Conservation (phyloP, 2,329 filamentous ascomycete genomes). For the Pestalotiopsis sp. region DNA sequence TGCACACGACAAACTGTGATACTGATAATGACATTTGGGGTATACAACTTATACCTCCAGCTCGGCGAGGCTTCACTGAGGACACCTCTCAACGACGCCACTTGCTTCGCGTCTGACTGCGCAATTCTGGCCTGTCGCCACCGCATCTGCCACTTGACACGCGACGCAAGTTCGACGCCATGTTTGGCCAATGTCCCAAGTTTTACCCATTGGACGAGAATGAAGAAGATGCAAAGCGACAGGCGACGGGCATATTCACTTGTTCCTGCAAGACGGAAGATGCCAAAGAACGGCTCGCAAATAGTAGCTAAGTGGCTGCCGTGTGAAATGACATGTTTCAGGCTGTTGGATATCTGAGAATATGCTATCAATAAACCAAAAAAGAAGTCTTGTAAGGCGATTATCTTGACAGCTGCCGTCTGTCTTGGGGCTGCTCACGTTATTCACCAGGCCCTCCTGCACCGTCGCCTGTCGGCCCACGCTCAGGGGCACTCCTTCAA, state of each 20-base stretch:
- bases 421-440: too few relatives aligned
- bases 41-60: constrained; percentile 3
- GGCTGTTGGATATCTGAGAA: too few relatives aligned
- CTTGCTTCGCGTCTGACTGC: constrained; percentile 6
- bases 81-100: not conserved
- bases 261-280: constrained; percentile 1
- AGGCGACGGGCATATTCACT: not conserved
- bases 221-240: not conserved
- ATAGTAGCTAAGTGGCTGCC: not conserved
- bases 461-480: too few relatives aligned
- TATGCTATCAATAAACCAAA: too few relatives aligned
- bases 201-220: constrained; percentile 1
- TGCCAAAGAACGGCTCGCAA: not conserved
- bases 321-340: too few relatives aligned
- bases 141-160: not conserved
- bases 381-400: too few relatives aligned
- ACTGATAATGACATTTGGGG: not conserved
- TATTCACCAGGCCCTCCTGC: too few relatives aligned
- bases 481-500: too few relatives aligned
- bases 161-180: not conserved
- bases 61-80: not conserved
- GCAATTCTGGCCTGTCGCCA: not conserved
- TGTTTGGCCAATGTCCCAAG: not conserved
- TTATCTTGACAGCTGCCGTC: too few relatives aligned
- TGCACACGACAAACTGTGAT: not conserved